phyloP scores from a whole-genome alignment of 805 yeast species.

The Teunomyces kruisii region DNA sequence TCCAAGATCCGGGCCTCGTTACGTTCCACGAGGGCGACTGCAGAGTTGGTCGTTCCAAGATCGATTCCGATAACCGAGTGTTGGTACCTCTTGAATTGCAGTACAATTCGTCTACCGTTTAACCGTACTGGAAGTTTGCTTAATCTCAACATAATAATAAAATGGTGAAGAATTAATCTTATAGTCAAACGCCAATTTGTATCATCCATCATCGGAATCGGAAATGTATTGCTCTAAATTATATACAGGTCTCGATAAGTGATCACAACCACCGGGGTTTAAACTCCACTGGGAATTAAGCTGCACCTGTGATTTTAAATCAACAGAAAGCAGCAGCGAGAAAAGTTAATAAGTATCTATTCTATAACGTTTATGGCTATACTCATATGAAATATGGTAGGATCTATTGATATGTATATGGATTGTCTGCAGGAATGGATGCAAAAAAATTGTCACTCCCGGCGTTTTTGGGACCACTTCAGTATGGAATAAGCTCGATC shows the following conservation, averaged over 20 bases:
- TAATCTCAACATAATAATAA: background rate
- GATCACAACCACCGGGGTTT: background rate
- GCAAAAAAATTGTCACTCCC: background rate
- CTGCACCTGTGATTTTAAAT: no score
- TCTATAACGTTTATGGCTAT: background rate
- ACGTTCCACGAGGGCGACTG: conserved; percentile 74
- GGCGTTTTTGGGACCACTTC: background rate
- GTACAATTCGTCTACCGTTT: background rate
- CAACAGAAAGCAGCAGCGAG: background rate
- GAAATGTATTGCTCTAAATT: background rate
- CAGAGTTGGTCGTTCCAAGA: conserved; percentile 84
- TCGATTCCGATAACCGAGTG: conserved; percentile 70
- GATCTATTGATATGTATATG: no score
- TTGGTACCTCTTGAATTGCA: conserved; percentile 3
- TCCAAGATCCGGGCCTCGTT: conserved; percentile 65
- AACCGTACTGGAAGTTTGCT: background rate
- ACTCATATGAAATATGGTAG: no score
- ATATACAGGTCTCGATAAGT: background rate
- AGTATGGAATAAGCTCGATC: background rate
- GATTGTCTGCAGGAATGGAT: conserved; percentile 2
- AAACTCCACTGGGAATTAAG: background rate
- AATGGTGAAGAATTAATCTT: background rate
- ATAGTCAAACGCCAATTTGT: background rate
- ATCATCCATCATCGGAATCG: background rate
- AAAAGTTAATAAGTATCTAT: background rate